These are phyloP conservation scores for Dryas integrifolia DNA, from an alignment of 331 rosid genomes.

Conservation along the genomic window DNA sequence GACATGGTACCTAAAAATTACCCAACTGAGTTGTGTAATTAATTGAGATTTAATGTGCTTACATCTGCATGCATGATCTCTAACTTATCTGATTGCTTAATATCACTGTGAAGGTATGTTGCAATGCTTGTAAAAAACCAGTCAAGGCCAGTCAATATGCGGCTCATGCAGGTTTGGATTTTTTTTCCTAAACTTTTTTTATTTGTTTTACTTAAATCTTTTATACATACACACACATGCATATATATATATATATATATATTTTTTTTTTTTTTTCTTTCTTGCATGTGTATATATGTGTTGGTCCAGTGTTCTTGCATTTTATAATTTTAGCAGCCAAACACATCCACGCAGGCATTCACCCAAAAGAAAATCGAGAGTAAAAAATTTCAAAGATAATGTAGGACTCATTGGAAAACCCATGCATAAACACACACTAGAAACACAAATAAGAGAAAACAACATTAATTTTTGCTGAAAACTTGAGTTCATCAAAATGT, in stretches of 20 bases:
- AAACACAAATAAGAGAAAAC: background rate
- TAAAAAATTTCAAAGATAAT: background rate
- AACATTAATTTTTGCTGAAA: background rate
- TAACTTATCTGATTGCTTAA: slow-evolving; percentile 37
- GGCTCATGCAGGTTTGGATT: slow-evolving; percentile 81
- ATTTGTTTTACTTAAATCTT: background rate
- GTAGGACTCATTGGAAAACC: background rate
- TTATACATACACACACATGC: background rate
- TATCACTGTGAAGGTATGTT: slow-evolving; percentile 68
- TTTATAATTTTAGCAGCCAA: background rate
- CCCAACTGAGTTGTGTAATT: background rate
- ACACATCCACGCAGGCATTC: background rate
- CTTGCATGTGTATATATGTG: background rate
- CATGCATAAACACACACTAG: no score
- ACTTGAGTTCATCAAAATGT: background rate
- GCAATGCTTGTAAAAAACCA: slow-evolving; percentile 92
- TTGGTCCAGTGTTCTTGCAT: background rate
- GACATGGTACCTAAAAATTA: background rate
- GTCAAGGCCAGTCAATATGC: slow-evolving; percentile 75
- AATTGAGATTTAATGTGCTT: slow-evolving; percentile 18
- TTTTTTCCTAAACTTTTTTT: background rate
- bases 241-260: background rate
- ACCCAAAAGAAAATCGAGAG: background rate
- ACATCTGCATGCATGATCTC: slow-evolving; percentile 21
- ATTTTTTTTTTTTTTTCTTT: background rate